phyloP scores from a whole-genome alignment of 805 yeast genomes.

The Ogataea paradorogensis region DNA sequence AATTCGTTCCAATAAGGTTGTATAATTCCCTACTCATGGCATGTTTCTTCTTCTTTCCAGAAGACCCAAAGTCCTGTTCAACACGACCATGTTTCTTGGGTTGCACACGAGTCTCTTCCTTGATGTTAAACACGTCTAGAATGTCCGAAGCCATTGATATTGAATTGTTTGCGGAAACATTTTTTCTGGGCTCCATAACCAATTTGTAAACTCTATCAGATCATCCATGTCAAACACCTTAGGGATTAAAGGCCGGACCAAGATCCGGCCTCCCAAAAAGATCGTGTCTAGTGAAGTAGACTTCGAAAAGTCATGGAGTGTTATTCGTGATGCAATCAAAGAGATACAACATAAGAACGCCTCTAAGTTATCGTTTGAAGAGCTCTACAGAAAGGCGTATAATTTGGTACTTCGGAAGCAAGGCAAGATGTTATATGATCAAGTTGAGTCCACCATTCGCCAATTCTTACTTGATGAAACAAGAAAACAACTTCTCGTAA shows the following conservation, averaged over 20 bases:
- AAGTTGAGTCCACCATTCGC: constrained; percentile 49
- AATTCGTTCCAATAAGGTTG: constrained; percentile 83
- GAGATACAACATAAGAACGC: constrained; percentile 74
- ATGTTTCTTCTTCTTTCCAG: constrained; percentile 36
- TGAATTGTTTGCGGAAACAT: constrained; percentile 6
- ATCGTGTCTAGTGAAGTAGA: constrained; percentile 41
- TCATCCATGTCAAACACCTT: constrained; percentile 7
- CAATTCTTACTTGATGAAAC: constrained; percentile 40
- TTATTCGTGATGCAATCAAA: constrained; percentile 61
- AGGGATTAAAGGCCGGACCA: constrained; percentile 36
- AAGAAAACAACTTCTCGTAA: constrained; percentile 17
- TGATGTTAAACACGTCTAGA: constrained; percentile 73
- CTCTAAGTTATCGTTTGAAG: constrained; percentile 74
- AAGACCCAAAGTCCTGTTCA: constrained; percentile 19
- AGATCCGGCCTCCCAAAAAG: constrained; percentile 66
- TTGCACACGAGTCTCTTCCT: constrained; percentile 39
- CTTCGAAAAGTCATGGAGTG: constrained; percentile 65
- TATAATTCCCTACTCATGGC: constrained; percentile 91
- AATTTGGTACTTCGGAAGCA: constrained; percentile 66
- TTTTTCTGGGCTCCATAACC: constrained; percentile 16
- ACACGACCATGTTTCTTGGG: constrained; percentile 25
- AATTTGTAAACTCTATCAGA: constrained; percentile 1
- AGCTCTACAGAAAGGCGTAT: constrained; percentile 76
- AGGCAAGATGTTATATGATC: constrained; percentile 63
- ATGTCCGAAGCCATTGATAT: constrained; percentile 50